Conservation (phyloP, 305 asterid genomes). For the Fraxinus baroniana region DNA sequence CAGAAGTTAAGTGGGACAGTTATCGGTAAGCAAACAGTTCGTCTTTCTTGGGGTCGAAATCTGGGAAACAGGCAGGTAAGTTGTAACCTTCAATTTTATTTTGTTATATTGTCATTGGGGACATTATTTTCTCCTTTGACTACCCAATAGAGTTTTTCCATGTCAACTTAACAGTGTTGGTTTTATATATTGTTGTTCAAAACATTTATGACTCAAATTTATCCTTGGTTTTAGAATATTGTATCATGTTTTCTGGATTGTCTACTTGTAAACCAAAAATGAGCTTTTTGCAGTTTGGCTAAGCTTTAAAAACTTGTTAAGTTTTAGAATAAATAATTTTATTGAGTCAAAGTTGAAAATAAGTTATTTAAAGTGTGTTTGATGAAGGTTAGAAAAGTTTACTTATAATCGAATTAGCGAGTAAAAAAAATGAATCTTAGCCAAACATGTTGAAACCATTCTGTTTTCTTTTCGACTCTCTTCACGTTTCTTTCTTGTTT, state of each 20-base stretch:
- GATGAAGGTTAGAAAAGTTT: background rate
- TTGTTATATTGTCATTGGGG: background rate
- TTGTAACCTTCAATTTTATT: background rate
- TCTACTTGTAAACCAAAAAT: background rate
- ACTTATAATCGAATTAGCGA: background rate
- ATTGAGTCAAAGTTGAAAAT: background rate
- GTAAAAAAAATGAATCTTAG: background rate
- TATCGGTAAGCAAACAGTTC: constrained; percentile 86
- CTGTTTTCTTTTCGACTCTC: background rate
- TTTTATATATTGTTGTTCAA: background rate
- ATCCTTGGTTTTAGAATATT: background rate
- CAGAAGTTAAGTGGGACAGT: constrained; percentile 71
- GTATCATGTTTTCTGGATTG: background rate
- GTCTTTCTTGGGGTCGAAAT: constrained; percentile 93
- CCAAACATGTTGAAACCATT: background rate
- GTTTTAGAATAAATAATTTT: background rate
- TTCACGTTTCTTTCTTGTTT: constrained; percentile 11
- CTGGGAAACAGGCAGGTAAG: constrained; percentile 75
- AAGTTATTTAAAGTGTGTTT: background rate
- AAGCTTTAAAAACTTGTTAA: background rate
- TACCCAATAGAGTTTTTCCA: background rate
- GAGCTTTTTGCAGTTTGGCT: background rate
- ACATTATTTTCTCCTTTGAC: background rate
- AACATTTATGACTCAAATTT: background rate
- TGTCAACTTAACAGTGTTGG: background rate